Conservation (phyloP, 2,329 filamentous ascomycete species). For the Colletotrichum acutatum region DNA sequence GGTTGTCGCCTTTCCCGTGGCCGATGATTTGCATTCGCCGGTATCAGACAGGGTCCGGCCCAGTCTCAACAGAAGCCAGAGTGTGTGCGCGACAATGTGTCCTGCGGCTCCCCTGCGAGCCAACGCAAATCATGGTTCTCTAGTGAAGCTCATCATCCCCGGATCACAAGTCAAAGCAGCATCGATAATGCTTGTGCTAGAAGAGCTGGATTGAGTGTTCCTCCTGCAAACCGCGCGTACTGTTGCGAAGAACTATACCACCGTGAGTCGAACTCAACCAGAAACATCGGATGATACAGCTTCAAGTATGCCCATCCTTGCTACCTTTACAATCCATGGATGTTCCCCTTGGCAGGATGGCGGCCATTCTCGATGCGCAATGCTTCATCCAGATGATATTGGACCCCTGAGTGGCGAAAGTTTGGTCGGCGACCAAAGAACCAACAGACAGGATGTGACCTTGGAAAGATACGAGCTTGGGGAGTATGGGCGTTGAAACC, state of each 20-base stretch:
- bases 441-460: neutral
- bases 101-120: slow-evolving; percentile 10
- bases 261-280: neutral
- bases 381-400: neutral
- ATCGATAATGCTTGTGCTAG: slow-evolving; percentile 19
- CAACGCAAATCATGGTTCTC: slow-evolving; percentile 17
- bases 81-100: neutral
- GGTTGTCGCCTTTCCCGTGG: neutral
- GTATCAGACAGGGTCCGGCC: slow-evolving; percentile 4
- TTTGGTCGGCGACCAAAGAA: neutral
- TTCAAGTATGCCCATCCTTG: neutral
- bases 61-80: neutral
- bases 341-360: neutral
- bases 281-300: slow-evolving; percentile 5
- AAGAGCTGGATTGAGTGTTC: neutral
- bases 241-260: neutral
- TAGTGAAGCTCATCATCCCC: neutral
- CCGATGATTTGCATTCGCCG: neutral
- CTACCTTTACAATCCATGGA: slow-evolving; percentile 5
- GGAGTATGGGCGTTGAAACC: neutral
- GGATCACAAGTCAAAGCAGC: neutral
- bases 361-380: neutral
- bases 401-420: slow-evolving; percentile 9
- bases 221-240: slow-evolving; percentile 10
- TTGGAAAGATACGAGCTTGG: neutral